phyloP scores from a whole-genome alignment of 2,329 filamentous ascomycete species.

The Cercospora beticola region DNA sequence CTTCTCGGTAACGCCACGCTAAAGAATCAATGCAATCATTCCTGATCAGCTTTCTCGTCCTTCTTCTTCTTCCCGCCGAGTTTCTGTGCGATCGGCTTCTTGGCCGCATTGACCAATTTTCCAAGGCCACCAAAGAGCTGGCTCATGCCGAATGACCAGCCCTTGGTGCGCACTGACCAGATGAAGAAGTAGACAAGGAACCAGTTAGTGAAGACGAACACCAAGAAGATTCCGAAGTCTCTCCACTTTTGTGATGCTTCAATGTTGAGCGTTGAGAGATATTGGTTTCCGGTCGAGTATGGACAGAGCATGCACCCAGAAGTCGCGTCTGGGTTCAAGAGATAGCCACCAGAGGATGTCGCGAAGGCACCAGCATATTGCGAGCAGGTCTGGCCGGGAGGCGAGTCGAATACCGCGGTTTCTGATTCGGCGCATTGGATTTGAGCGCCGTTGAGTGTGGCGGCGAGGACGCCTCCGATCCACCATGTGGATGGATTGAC shows the following conservation, averaged over 20 bases:
- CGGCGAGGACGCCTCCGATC: constrained; percentile 68
- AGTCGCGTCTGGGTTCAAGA: constrained; percentile 61
- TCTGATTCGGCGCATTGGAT: constrained; percentile 53
- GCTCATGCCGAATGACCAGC: constrained; percentile 70
- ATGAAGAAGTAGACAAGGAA: constrained; percentile 57
- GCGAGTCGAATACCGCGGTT: constrained; percentile 64
- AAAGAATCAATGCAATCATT: neutral
- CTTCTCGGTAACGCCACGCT: constrained; percentile 6
- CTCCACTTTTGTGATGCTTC: constrained; percentile 64
- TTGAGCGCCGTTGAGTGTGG: constrained; percentile 56
- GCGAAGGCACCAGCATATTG: constrained; percentile 65
- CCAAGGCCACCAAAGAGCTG: constrained; percentile 54
- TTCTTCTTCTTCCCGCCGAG: constrained; percentile 22
- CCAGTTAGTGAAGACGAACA: constrained; percentile 68
- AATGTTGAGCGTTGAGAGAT: constrained; percentile 60
- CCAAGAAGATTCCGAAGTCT: constrained; percentile 70
- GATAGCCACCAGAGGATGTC: constrained; percentile 56
- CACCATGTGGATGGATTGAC: constrained; percentile 69
- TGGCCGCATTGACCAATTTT: constrained; percentile 41
- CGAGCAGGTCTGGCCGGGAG: constrained; percentile 62
- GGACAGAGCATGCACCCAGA: constrained; percentile 67
- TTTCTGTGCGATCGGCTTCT: constrained; percentile 35
- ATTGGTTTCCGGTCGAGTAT: constrained; percentile 66
- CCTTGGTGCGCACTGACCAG: constrained; percentile 67
- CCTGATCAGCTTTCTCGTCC: constrained; percentile 14